These are phyloP conservation scores for Boletus speciosus DNA, from an alignment of 768 basidiomycete species.

Conservation along the genomic window DNA sequence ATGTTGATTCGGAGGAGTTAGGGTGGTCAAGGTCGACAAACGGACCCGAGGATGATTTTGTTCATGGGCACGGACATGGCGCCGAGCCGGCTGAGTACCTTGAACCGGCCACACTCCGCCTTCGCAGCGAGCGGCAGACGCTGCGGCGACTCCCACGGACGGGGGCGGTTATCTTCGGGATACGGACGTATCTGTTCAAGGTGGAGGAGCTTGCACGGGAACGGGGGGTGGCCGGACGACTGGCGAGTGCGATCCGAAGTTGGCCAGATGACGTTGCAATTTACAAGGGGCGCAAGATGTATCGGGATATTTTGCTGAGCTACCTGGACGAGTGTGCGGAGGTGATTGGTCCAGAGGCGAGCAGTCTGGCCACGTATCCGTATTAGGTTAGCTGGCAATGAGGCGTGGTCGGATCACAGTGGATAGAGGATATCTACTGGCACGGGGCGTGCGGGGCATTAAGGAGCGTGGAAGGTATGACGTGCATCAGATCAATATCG, in stretches of 20 bases:
- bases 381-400: slow-evolving; percentile 13
- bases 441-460: slow-evolving; percentile 13
- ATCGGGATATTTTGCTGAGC: slow-evolving; percentile 13
- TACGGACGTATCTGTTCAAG: slow-evolving; percentile 60
- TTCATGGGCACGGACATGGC: slow-evolving; percentile 29
- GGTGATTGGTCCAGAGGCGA: not conserved
- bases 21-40: slow-evolving; percentile 57
- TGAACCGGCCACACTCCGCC: slow-evolving; percentile 43
- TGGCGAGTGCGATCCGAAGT: slow-evolving; percentile 60
- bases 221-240: slow-evolving; percentile 54
- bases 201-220: slow-evolving; percentile 51
- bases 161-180: slow-evolving; percentile 66
- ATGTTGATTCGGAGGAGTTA: slow-evolving; percentile 60
- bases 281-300: slow-evolving; percentile 29
- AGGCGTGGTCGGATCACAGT: not conserved
- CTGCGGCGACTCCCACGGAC: slow-evolving; percentile 59
- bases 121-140: slow-evolving; percentile 66
- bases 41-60: slow-evolving; percentile 50
- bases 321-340: slow-evolving; percentile 22
- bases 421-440: not conserved
- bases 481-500: slow-evolving; percentile 34
- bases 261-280: slow-evolving; percentile 59
- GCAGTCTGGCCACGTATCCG: slow-evolving; percentile 9
- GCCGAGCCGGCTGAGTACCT: slow-evolving; percentile 18
- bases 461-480: slow-evolving; percentile 26